Conservation (phyloP, 2,329 filamentous ascomycete genomes). For the Epichloe festucae region DNA sequence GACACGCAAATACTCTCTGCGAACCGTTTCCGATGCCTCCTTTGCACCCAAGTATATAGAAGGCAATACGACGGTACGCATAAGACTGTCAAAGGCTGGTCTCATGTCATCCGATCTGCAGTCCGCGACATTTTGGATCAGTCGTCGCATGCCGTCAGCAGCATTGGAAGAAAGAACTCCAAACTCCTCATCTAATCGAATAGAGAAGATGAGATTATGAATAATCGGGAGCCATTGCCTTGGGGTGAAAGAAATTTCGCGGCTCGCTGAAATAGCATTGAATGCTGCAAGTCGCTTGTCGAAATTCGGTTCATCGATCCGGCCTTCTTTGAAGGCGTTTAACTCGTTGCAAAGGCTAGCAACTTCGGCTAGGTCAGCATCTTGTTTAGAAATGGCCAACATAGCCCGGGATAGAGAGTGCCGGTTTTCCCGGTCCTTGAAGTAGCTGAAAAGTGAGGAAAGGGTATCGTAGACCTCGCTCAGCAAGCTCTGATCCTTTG, state of each 20-base stretch:
- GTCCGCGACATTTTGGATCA: constrained; percentile 52
- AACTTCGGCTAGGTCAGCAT: constrained; percentile 46
- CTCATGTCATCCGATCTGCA: constrained; percentile 20
- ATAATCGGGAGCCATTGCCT: constrained; percentile 79
- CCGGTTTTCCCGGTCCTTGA: constrained; percentile 69
- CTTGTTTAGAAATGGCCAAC: constrained; percentile 52
- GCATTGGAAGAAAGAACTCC: constrained; percentile 71
- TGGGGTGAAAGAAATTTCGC: constrained; percentile 46
- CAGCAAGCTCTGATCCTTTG: constrained; percentile 33
- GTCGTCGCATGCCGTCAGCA: constrained; percentile 64
- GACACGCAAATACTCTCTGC: constrained; percentile 68
- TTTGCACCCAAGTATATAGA: constrained; percentile 64
- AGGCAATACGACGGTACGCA: constrained; percentile 56
- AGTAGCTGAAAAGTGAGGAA: constrained; percentile 77
- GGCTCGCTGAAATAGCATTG: constrained; percentile 50
- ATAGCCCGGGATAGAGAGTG: constrained; percentile 62
- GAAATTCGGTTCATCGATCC: constrained; percentile 79
- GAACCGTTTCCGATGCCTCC: constrained; percentile 70
- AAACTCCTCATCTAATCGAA: constrained; percentile 77
- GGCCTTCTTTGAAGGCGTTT: constrained; percentile 62
- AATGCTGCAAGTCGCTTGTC: constrained; percentile 70
- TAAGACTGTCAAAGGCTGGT: constrained; percentile 40
- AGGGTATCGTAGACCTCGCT: constrained; percentile 59
- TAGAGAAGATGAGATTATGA: constrained; percentile 80
- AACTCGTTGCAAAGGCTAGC: constrained; percentile 63